Evolutionary conservation across 1,139 yeast species (phyloP).

Genomic region (Zygoascus meyerae): DNA sequence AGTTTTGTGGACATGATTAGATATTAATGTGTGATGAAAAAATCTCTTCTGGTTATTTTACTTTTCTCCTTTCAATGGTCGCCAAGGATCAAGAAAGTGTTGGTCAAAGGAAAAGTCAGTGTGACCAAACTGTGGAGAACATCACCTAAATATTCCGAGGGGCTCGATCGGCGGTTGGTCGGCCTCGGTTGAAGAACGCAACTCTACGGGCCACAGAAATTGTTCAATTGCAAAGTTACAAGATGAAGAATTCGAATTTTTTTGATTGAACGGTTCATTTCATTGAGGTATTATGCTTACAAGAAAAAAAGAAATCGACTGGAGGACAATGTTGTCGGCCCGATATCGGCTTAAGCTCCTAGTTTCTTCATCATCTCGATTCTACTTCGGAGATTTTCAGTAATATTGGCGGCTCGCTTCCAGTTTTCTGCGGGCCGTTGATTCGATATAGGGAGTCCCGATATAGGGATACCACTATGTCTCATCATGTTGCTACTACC

Average conservation of each 20-base stretch:
- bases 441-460: background rate
- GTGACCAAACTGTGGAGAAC: background rate
- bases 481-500: background rate
- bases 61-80: background rate
- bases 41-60: background rate
- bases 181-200: background rate
- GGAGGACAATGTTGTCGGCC: too few species aligned
- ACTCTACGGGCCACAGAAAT: background rate
- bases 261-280: too few species aligned
- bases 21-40: background rate
- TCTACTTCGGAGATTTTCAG: conserved; percentile 75
- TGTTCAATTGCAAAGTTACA: too few species aligned
- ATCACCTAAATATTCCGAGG: too few species aligned
- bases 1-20: conserved; percentile 35
- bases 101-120: background rate
- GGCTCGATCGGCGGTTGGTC: too few species aligned
- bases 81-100: background rate
- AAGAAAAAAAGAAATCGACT: too few species aligned
- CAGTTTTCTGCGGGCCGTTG: conserved; percentile 52
- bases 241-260: too few species aligned
- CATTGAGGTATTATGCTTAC: too few species aligned
- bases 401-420: conserved; percentile 87
- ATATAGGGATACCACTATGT: background rate
- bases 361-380: conserved; percentile 72
- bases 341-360: conserved; percentile 4